Evolutionary conservation across 371 early-diverging fungal species (phyloP).

Genomic region (Lichtheimia ornata): DNA sequence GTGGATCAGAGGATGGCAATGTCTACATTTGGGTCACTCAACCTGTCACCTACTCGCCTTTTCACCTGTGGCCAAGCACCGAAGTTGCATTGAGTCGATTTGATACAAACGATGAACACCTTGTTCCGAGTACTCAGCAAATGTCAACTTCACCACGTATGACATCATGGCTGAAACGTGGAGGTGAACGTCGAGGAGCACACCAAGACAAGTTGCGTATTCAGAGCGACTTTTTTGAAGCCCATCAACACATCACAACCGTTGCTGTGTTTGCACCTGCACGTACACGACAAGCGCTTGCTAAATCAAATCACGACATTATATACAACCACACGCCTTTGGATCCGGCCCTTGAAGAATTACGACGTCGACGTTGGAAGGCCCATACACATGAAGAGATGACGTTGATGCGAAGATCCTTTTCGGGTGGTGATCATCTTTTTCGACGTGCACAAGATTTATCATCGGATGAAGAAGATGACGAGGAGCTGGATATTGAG

Average conservation of each 20-base stretch:
- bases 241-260: constrained; percentile 58
- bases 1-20: constrained; percentile 80
- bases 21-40: constrained; percentile 78
- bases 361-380: constrained; percentile 10
- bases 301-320: constrained; percentile 48
- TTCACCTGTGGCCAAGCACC: constrained; percentile 33
- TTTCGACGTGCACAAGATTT: constrained; percentile 16
- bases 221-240: constrained; percentile 44
- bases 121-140: background rate
- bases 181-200: constrained; percentile 23
- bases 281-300: constrained; percentile 59
- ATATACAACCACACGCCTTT: constrained; percentile 41
- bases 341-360: constrained; percentile 3
- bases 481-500: constrained; percentile 9
- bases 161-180: constrained; percentile 15
- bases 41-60: constrained; percentile 38
- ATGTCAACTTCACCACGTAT: constrained; percentile 8
- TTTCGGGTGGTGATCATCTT: constrained; percentile 11
- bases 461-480: constrained; percentile 7
- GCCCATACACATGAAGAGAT: constrained; percentile 4
- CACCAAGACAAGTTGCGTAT: constrained; percentile 30
- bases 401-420: constrained; percentile 12
- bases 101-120: constrained; percentile 10
- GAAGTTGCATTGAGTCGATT: constrained; percentile 10
- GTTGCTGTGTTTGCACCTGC: constrained; percentile 64